phyloP scores from a whole-genome alignment of 2,329 filamentous ascomycete species.

The Paramyrothecium roridum region DNA sequence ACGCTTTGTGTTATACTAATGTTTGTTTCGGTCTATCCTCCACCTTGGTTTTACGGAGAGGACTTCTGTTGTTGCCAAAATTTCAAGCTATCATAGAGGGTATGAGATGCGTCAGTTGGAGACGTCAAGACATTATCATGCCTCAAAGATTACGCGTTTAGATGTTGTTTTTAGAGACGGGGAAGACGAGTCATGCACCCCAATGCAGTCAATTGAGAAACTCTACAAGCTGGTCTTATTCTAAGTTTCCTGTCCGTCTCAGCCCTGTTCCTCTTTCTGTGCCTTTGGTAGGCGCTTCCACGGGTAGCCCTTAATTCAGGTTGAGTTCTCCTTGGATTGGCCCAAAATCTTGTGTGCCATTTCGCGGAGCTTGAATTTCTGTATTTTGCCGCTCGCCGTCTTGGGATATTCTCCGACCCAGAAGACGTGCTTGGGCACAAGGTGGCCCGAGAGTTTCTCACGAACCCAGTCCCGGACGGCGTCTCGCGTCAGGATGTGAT shows the following conservation, averaged over 20 bases:
- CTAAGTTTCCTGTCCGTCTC: too few species aligned
- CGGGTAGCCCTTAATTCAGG: too few species aligned
- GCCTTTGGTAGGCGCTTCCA: too few species aligned
- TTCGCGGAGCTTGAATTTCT: constrained; percentile 84
- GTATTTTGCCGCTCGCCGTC: constrained; percentile 94
- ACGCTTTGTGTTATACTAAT: not conserved
- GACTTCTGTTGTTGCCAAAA: constrained; percentile 6
- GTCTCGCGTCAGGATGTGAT: constrained; percentile 44
- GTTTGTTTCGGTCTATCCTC: constrained; percentile 5
- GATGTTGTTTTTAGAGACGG: not conserved
- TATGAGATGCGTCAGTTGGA: not conserved
- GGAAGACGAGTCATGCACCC: not conserved
- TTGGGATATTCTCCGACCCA: constrained; percentile 85
- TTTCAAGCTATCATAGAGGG: not conserved
- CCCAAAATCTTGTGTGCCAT: constrained; percentile 43
- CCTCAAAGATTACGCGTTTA: not conserved
- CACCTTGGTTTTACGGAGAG: constrained; percentile 3
- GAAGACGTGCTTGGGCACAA: constrained; percentile 89
- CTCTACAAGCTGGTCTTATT: not conserved
- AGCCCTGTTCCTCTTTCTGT: too few species aligned
- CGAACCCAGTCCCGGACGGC: constrained; percentile 71
- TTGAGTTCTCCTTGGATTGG: not conserved
- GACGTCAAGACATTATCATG: not conserved
- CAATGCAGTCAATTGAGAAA: not conserved
- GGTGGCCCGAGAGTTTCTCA: constrained; percentile 64